Evolutionary conservation across 2,329 filamentous ascomycete species (phyloP).

Genomic region (Plenodomus tracheiphilus): DNA sequence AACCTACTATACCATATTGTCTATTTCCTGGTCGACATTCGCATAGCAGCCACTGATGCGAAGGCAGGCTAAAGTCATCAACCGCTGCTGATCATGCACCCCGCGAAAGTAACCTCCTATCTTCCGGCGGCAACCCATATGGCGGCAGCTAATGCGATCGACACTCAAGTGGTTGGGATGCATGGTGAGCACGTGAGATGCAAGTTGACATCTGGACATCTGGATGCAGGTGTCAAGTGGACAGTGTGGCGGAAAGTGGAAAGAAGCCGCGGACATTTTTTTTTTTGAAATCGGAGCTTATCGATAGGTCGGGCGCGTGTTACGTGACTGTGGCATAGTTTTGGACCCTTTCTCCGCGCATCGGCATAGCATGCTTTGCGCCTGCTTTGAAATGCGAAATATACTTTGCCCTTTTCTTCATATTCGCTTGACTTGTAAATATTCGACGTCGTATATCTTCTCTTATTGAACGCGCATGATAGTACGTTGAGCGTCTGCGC

Average conservation of each 20-base stretch:
- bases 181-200: neutral
- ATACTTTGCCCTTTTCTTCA: slow-evolving; percentile 7
- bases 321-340: slow-evolving; percentile 21
- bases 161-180: neutral
- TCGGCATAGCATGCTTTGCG: slow-evolving; percentile 6
- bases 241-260: slow-evolving; percentile 20
- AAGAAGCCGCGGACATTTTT: slow-evolving; percentile 22
- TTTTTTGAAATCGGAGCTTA: slow-evolving; percentile 29
- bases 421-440: slow-evolving; percentile 1
- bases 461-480: neutral
- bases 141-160: slow-evolving; percentile 2
- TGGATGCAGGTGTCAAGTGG: slow-evolving; percentile 8
- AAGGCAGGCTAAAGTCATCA: slow-evolving; percentile 34
- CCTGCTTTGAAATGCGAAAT: neutral
- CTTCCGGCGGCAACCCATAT: slow-evolving; percentile 2
- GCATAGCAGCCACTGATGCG: slow-evolving; percentile 1
- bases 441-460: neutral
- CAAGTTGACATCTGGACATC: slow-evolving; percentile 26
- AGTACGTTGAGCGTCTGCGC: neutral
- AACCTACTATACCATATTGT: slow-evolving; percentile 25
- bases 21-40: slow-evolving; percentile 3
- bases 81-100: slow-evolving; percentile 21
- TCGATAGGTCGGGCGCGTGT: slow-evolving; percentile 32
- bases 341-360: slow-evolving; percentile 23
- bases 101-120: slow-evolving; percentile 8